Percentiles rank a stretch among this genome's conserved stretches.
Conservation (phyloP, 371 early-diverging fungal species). For the Zychaea mexicana region DNA sequence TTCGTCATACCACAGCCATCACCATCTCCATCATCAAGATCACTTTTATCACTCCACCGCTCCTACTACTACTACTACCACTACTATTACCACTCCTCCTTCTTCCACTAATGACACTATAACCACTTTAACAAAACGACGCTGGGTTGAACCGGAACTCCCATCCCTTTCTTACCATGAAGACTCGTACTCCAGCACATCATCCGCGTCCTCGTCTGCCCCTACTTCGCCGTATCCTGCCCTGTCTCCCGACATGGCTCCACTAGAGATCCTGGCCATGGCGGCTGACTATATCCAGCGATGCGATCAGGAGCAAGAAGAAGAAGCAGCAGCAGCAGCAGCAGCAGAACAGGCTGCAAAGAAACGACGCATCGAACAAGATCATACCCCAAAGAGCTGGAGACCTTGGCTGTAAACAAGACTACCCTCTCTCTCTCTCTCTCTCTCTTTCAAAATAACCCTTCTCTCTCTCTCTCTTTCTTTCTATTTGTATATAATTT, state of each 20-base stretch:
- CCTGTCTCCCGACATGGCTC: slow-evolving; percentile 30
- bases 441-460: not conserved
- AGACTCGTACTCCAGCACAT: slow-evolving; percentile 15
- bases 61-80: not conserved
- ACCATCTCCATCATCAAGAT: slow-evolving; percentile 5
- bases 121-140: no score
- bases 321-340: slow-evolving; percentile 7
- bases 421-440: not conserved
- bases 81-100: slow-evolving; percentile 3
- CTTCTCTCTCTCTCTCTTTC: not conserved
- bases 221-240: slow-evolving; percentile 18
- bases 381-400: slow-evolving; percentile 19
- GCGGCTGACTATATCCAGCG: slow-evolving; percentile 54
- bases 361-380: slow-evolving; percentile 4
- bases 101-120: not conserved
- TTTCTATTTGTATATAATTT: not conserved
- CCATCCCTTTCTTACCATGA: not conserved
- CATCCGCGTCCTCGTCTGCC: slow-evolving; percentile 37
- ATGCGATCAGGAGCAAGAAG: slow-evolving; percentile 40
- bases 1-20: not conserved
- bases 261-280: slow-evolving; percentile 48
- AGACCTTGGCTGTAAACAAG: slow-evolving; percentile 20
- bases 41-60: slow-evolving; percentile 1
- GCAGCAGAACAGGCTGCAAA: slow-evolving; percentile 1
- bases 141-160: not conserved